A percentile compares a stretch with the other conserved stretches of the same genome.
Evolutionary conservation across 1,284 basidiomycete species (phyloP).

Genomic region (Gomphus sp.): DNA sequence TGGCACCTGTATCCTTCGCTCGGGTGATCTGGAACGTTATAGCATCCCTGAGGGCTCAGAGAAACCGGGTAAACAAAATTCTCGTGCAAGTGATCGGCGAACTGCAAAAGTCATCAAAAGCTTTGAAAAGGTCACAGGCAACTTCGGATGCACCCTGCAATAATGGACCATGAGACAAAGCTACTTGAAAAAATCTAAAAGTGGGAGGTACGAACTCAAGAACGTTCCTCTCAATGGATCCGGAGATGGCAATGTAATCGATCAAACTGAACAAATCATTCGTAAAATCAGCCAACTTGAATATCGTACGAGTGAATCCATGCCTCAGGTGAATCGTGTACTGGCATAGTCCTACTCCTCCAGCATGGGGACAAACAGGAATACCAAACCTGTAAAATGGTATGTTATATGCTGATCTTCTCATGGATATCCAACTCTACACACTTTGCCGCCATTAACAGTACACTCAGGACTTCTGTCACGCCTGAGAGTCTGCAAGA

Average conservation of each 20-base stretch:
- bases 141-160: not conserved
- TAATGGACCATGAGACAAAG: not conserved
- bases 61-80: conserved; percentile 86
- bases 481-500: conserved; percentile 89
- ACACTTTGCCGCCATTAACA: conserved; percentile 89
- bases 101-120: conserved; percentile 18
- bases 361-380: conserved; percentile 90
- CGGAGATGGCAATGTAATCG: conserved; percentile 89
- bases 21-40: conserved; percentile 67
- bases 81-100: conserved; percentile 86
- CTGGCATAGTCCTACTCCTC: conserved; percentile 92
- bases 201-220: conserved; percentile 40
- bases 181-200: not conserved
- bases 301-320: conserved; percentile 10
- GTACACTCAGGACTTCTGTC: conserved; percentile 84
- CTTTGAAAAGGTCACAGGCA: too few relatives aligned
- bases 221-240: conserved; percentile 88
- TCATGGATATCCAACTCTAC: conserved; percentile 15
- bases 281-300: not conserved
- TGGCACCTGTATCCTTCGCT: conserved; percentile 65
- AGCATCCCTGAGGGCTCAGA: conserved; percentile 79
- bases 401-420: too few relatives aligned
- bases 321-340: conserved; percentile 80
- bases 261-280: conserved; percentile 45
- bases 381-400: conserved; percentile 54